phyloP scores from a whole-genome alignment of 441 rosid species.

The Omphalea diandra region DNA sequence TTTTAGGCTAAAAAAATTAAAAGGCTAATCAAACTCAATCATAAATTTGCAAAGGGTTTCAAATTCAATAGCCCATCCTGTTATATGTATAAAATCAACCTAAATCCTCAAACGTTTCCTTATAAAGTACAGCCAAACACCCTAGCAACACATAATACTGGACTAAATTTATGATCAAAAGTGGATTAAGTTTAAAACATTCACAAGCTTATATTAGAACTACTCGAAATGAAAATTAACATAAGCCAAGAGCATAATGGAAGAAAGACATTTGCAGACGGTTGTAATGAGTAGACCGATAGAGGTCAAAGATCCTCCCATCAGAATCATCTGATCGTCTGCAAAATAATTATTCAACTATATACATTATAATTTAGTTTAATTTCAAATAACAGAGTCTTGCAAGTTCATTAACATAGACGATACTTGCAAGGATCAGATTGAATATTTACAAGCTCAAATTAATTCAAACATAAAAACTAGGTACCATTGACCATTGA shows the following conservation, averaged over 20 bases:
- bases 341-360: background rate
- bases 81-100: background rate
- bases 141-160: background rate
- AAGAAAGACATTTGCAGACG: background rate
- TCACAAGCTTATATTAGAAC: background rate
- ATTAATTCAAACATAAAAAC: background rate
- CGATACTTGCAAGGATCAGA: background rate
- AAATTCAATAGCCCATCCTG: background rate
- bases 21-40: no score
- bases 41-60: background rate
- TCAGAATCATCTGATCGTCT: background rate
- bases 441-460: slow-evolving; percentile 1
- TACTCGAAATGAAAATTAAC: slow-evolving; percentile 2
- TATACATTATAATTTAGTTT: background rate
- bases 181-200: background rate
- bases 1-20: background rate
- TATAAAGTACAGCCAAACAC: background rate
- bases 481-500: slow-evolving; percentile 59
- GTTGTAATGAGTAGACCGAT: background rate
- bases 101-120: background rate
- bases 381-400: background rate
- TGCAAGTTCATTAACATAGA: background rate
- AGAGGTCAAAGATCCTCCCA: background rate
- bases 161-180: background rate
- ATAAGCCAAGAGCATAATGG: background rate